phyloP scores from a whole-genome alignment of 495 filamentous ascomycete species.

The Aspergillus biplanus region DNA sequence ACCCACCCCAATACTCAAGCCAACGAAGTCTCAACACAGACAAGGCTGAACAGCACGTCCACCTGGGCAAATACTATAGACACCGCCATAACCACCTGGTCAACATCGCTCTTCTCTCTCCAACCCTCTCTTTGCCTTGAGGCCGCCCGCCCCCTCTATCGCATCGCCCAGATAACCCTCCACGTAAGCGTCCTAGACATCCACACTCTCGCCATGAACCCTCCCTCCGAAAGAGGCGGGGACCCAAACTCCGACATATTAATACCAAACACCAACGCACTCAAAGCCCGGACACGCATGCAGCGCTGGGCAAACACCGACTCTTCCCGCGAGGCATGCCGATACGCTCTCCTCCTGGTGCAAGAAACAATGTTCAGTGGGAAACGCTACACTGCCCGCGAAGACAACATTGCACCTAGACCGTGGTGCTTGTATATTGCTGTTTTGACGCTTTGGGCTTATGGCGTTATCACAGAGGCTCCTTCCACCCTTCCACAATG shows the following conservation, averaged over 20 bases:
- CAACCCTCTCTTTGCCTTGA: not conserved
- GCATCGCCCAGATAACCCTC: not conserved
- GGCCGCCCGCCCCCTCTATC: not conserved
- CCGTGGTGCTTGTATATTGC: conserved; percentile 1
- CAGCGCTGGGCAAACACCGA: not conserved
- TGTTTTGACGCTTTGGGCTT: not conserved
- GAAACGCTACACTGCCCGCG: not conserved
- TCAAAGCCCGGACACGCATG: not conserved
- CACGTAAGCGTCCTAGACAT: not conserved
- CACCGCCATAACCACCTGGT: not conserved
- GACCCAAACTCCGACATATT: not conserved
- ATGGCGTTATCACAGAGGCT: not conserved
- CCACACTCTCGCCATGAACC: not conserved
- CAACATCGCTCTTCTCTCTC: not conserved
- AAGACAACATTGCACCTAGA: not conserved
- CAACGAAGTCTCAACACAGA: not conserved
- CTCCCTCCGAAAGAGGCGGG: not conserved
- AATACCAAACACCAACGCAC: not conserved
- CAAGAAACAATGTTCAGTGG: not conserved
- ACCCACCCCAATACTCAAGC: not conserved
- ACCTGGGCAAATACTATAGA: not conserved
- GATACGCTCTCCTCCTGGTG: not conserved
- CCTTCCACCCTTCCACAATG: not conserved
- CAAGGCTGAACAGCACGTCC: not conserved
- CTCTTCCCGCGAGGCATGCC: not conserved